Evolutionary conservation across 805 yeast genomes (phyloP).

Genomic region (Priceomyces carsonii): DNA sequence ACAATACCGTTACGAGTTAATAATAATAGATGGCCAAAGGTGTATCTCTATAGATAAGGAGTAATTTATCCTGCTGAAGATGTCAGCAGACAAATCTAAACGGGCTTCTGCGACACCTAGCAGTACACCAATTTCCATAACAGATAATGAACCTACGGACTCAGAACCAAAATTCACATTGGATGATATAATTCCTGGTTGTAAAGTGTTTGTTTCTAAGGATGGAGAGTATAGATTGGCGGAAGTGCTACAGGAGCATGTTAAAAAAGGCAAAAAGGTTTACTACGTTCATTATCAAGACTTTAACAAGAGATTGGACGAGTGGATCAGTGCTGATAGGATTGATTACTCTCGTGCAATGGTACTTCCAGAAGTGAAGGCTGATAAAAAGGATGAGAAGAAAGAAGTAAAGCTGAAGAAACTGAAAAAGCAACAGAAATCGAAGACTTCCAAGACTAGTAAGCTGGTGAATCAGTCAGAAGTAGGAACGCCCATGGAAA

Average conservation of each 20-base stretch:
- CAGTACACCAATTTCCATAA: constrained; percentile 13
- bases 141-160: constrained; percentile 6
- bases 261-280: constrained; percentile 72
- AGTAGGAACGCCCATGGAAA: constrained; percentile 26
- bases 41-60: constrained; percentile 14
- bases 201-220: constrained; percentile 79
- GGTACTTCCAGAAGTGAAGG: constrained; percentile 64
- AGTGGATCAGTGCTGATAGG: constrained; percentile 79
- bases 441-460: constrained; percentile 4
- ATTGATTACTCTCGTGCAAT: constrained; percentile 73
- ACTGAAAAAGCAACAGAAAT: constrained; percentile 22
- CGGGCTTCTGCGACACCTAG: constrained; percentile 11
- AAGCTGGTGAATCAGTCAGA: constrained; percentile 9
- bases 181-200: constrained; percentile 67
- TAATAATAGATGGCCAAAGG: too few species aligned
- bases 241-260: constrained; percentile 76
- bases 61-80: not conserved
- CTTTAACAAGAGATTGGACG: constrained; percentile 94
- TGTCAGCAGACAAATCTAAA: constrained; percentile 3
- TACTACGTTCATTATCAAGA: constrained; percentile 94
- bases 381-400: constrained; percentile 46
- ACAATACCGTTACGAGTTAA: too few species aligned
- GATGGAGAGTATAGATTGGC: constrained; percentile 81
- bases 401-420: constrained; percentile 31
- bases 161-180: constrained; percentile 20